phyloP scores from a whole-genome alignment of 371 early-diverging fungal genomes.

The Mycotypha africana region DNA sequence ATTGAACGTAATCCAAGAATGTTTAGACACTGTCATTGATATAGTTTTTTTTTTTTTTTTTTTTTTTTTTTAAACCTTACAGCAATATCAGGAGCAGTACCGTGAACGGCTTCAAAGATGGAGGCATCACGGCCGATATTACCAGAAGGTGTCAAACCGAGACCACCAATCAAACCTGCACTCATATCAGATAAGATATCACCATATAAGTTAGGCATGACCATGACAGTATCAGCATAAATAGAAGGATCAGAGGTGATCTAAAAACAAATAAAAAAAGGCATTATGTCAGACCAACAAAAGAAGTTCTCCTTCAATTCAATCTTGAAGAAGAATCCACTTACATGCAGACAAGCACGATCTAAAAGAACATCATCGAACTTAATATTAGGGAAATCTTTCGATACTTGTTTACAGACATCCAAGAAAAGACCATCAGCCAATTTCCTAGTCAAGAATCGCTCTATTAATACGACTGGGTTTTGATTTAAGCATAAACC shows the following conservation, averaged over 20 bases:
- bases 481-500: too few relatives aligned
- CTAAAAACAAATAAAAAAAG: constrained; percentile 30
- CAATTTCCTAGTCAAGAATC: constrained; percentile 79
- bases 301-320: too few relatives aligned
- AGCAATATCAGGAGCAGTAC: constrained; percentile 98
- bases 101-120: constrained; percentile 98
- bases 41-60: neutral
- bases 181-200: constrained; percentile 97
- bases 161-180: constrained; percentile 97
- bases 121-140: constrained; percentile 97
- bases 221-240: constrained; percentile 94
- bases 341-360: constrained; percentile 83
- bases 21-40: neutral
- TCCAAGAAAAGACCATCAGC: constrained; percentile 97
- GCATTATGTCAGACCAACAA: neutral
- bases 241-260: constrained; percentile 92
- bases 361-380: constrained; percentile 91
- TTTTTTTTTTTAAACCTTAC: constrained; percentile 27
- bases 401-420: constrained; percentile 86
- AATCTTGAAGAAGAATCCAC: neutral
- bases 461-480: too few relatives aligned
- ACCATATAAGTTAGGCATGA: constrained; percentile 99
- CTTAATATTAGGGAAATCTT: constrained; percentile 90
- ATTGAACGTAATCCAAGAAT: too few relatives aligned
- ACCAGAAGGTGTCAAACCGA: constrained; percentile 96